These are phyloP conservation scores for Hibiscus syriacus DNA, from an alignment of 345 rosid species.

Conservation along the genomic window DNA sequence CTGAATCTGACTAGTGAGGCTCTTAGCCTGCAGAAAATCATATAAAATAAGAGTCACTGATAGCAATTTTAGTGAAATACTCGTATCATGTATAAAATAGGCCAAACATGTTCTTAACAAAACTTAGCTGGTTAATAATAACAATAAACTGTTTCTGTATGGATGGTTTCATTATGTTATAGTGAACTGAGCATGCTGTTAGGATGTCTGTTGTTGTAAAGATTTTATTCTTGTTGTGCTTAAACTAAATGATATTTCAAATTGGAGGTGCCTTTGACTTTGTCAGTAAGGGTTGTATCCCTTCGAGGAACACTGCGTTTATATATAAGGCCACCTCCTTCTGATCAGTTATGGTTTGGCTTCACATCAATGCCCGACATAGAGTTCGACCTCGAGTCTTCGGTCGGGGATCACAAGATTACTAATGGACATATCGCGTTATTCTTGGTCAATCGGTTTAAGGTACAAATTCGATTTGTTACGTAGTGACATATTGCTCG, in stretches of 20 bases:
- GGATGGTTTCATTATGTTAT: no score
- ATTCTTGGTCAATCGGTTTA: neutral
- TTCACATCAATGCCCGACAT: neutral
- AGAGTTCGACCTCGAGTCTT: neutral
- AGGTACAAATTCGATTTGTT: neutral
- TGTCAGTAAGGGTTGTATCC: neutral
- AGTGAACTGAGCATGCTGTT: no score
- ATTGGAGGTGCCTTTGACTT: neutral
- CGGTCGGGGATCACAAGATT: neutral
- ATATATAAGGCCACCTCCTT: neutral
- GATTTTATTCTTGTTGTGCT: neutral
- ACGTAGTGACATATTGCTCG: no score
- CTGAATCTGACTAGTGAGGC: neutral
- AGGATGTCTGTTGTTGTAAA: neutral
- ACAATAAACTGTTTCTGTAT: no score
- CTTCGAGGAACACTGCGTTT: neutral
- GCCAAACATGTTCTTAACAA: neutral
- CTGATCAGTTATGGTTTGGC: neutral
- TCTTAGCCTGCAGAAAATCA: slow-evolving; percentile 1
- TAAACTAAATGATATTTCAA: neutral
- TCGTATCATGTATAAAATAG: neutral
- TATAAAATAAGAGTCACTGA: neutral
- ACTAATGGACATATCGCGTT: neutral
- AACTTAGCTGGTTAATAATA: neutral
- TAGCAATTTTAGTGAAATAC: neutral